Evolutionary conservation across 2,329 filamentous ascomycete species (phyloP).

Genomic region (Endocalyx cinctus): DNA sequence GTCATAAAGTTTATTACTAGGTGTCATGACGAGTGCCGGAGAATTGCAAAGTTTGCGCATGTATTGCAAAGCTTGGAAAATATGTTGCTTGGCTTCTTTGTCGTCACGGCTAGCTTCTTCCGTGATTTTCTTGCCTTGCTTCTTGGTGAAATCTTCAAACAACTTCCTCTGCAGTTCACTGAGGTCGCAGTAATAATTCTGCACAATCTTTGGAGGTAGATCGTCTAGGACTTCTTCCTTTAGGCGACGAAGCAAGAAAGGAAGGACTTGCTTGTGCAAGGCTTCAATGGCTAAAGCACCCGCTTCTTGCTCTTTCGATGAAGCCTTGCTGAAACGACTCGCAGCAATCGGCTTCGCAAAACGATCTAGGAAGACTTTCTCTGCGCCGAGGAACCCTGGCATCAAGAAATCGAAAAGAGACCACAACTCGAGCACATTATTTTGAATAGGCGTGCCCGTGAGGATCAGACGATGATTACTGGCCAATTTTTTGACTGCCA

Average conservation of each 20-base stretch:
- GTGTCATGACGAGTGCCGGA: conserved; percentile 92
- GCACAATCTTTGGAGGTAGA: conserved; percentile 93
- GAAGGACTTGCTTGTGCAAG: conserved; percentile 96
- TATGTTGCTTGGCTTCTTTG: conserved; percentile 94
- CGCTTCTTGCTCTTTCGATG: conserved; percentile 96
- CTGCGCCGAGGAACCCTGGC: conserved; percentile 93
- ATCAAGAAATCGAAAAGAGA: conserved; percentile 98
- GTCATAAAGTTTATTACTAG: conserved; percentile 84
- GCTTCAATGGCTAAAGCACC: conserved; percentile 95
- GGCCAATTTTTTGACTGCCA: conserved; percentile 81
- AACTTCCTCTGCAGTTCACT: conserved; percentile 91
- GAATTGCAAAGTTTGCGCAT: conserved; percentile 99
- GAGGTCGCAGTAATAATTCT: conserved; percentile 98
- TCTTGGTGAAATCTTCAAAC: conserved; percentile 94
- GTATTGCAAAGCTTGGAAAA: conserved; percentile 98
- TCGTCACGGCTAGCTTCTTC: conserved; percentile 80
- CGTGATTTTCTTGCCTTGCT: conserved; percentile 82
- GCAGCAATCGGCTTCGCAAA: conserved; percentile 95
- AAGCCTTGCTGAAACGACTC: conserved; percentile 92
- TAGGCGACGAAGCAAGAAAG: conserved; percentile 89
- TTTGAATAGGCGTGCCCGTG: conserved; percentile 96
- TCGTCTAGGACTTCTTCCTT: conserved; percentile 98
- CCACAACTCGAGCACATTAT: conserved; percentile 93
- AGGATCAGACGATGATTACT: conserved; percentile 96
- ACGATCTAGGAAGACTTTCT: conserved; percentile 90